phyloP scores from a whole-genome alignment of 768 basidiomycete genomes.

The Melanogaster broomeanus region DNA sequence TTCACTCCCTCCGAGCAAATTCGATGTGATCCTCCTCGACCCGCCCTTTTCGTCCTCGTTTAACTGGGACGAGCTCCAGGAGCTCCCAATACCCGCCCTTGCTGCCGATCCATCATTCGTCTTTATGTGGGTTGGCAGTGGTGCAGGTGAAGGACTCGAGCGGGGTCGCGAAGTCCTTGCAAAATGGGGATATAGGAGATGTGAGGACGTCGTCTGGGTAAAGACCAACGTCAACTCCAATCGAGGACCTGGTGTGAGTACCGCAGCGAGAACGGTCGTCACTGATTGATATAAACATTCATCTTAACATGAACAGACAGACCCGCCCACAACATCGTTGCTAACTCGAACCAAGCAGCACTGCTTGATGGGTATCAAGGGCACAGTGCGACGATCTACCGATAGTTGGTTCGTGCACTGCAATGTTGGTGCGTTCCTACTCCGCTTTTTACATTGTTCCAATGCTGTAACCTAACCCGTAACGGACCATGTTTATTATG shows the following conservation, averaged over 20 bases:
- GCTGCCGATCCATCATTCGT: constrained; percentile 93
- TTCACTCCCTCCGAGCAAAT: constrained; percentile 65
- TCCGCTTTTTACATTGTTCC: neutral
- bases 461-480: constrained; percentile 4
- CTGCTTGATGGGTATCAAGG: constrained; percentile 95
- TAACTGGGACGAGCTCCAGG: constrained; percentile 81
- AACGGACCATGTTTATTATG: constrained; percentile 7
- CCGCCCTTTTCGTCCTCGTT: constrained; percentile 88
- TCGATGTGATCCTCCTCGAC: constrained; percentile 90
- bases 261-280: neutral
- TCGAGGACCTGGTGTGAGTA: constrained; percentile 71
- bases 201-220: constrained; percentile 99
- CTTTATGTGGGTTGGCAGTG: constrained; percentile 95
- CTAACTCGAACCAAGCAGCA: constrained; percentile 93
- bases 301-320: constrained; percentile 51
- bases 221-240: constrained; percentile 82
- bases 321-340: constrained; percentile 82
- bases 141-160: constrained; percentile 88
- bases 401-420: constrained; percentile 98
- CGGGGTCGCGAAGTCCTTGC: constrained; percentile 87
- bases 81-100: constrained; percentile 77
- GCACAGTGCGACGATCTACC: constrained; percentile 91
- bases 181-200: constrained; percentile 92
- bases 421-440: constrained; percentile 75
- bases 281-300: neutral